These are phyloP conservation scores for Digitaria exilis DNA, from an alignment of 202 grass and related monocot genomes.

Conservation along the genomic window DNA sequence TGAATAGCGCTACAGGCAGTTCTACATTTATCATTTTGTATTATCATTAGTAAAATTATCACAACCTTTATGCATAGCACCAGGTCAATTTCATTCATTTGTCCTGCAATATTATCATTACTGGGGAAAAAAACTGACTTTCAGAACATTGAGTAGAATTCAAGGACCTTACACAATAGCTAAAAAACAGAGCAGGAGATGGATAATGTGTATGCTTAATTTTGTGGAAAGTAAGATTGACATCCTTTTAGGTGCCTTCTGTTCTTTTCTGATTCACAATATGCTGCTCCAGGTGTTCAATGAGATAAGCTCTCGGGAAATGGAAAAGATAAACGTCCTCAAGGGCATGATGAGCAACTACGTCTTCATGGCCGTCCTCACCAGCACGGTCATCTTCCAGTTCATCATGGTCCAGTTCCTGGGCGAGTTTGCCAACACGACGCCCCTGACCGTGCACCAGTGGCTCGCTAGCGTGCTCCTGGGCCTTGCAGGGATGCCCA, in stretches of 20 bases:
- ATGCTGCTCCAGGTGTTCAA: slow-evolving; percentile 73
- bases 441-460: slow-evolving; percentile 54
- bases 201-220: not conserved
- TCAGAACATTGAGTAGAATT: not conserved
- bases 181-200: not conserved
- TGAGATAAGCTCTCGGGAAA: slow-evolving; percentile 96
- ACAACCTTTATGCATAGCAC: not conserved
- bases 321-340: slow-evolving; percentile 94
- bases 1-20: not conserved
- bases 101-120: not conserved
- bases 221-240: not conserved
- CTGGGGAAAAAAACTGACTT: not conserved
- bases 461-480: slow-evolving; percentile 76
- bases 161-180: slow-evolving; percentile 7
- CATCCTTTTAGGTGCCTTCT: not conserved
- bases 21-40: not conserved
- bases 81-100: not conserved
- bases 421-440: slow-evolving; percentile 89
- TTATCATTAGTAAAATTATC: not conserved
- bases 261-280: not conserved
- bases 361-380: slow-evolving; percentile 73
- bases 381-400: slow-evolving; percentile 81
- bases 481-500: slow-evolving; percentile 76
- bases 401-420: slow-evolving; percentile 89
- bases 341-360: slow-evolving; percentile 77